These are phyloP conservation scores for Saturnispora galanensis DNA, from an alignment of 805 yeast species.

Conservation along the genomic window DNA sequence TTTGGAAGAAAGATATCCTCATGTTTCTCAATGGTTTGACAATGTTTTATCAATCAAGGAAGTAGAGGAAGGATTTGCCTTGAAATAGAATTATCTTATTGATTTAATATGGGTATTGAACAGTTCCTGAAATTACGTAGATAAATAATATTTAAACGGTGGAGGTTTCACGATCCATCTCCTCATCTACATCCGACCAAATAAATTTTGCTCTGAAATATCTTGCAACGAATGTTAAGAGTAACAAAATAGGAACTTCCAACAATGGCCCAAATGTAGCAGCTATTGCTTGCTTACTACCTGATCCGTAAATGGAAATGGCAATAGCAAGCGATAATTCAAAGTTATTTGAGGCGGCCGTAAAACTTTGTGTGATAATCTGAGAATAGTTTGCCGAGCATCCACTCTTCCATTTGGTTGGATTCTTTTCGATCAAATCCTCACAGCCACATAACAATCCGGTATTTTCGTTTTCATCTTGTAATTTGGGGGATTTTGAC, in stretches of 20 bases:
- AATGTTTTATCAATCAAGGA: background rate
- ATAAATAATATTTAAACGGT: no score
- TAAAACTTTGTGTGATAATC: conserved; percentile 42
- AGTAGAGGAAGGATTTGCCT: background rate
- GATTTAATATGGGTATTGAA: no score
- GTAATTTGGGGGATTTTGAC: conserved; percentile 3
- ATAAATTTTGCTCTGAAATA: conserved; percentile 23
- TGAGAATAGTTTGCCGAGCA: conserved; percentile 34
- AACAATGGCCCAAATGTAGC: conserved; percentile 51
- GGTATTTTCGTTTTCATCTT: conserved; percentile 6
- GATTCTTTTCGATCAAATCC: conserved; percentile 15
- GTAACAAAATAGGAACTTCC: conserved; percentile 45
- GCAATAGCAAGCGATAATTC: conserved; percentile 48
- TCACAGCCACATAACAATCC: conserved; percentile 33
- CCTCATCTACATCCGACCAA: conserved; percentile 20
- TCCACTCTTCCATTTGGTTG: conserved; percentile 17
- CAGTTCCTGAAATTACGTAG: no score
- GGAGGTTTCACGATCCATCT: background rate
- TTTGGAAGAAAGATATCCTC: background rate
- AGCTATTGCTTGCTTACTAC: conserved; percentile 44
- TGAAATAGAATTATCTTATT: background rate
- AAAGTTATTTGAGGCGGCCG: conserved; percentile 50
- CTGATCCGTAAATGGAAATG: conserved; percentile 41
- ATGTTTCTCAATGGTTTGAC: background rate
- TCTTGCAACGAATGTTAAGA: conserved; percentile 29